Conservation (phyloP, 148 eudicot genomes). For the Pharnaceum exiguum region DNA sequence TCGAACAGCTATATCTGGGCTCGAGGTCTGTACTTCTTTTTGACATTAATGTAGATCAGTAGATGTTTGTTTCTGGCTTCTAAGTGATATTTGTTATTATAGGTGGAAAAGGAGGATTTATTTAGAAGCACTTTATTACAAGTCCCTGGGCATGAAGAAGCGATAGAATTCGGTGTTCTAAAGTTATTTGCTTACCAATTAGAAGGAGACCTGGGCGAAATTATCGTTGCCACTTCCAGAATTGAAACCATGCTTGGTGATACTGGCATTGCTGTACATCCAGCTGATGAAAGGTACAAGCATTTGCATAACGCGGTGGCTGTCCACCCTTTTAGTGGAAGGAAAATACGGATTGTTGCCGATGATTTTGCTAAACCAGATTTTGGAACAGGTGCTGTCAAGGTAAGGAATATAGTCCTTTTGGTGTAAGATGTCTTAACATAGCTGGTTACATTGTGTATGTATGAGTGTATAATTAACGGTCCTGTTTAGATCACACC, state of each 20-base stretch:
- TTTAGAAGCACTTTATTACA: slow-evolving; percentile 64
- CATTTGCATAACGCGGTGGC: slow-evolving; percentile 84
- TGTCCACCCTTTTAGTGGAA: slow-evolving; percentile 82
- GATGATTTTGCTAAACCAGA: slow-evolving; percentile 79
- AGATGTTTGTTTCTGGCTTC: not conserved
- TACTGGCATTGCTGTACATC: slow-evolving; percentile 92
- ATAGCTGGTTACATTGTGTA: not conserved
- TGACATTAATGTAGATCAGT: not conserved
- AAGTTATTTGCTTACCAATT: slow-evolving; percentile 89
- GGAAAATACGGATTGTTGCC: slow-evolving; percentile 81
- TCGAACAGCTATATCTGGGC: slow-evolving; percentile 89
- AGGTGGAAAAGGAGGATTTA: slow-evolving; percentile 81
- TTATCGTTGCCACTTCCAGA: slow-evolving; percentile 96
- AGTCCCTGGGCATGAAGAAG: slow-evolving; percentile 77
- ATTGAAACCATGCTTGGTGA: slow-evolving; percentile 98
- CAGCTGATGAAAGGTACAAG: slow-evolving; percentile 73
- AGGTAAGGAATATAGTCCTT: slow-evolving; percentile 36
- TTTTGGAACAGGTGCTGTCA: slow-evolving; percentile 97
- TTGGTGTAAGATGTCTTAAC: not conserved
- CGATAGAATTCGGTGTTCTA: slow-evolving; percentile 81
- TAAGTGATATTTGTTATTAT: slow-evolving; percentile 17
- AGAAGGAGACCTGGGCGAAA: slow-evolving; percentile 68
- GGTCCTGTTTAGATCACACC: slow-evolving; percentile 79
- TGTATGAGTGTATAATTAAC: not conserved
- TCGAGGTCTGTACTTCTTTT: slow-evolving; percentile 51